Evolutionary conservation across 2,329 filamentous ascomycete genomes (phyloP), one percentile per base, ranked within the genome.

Genomic region (Diaporthe sp.): DNA sequence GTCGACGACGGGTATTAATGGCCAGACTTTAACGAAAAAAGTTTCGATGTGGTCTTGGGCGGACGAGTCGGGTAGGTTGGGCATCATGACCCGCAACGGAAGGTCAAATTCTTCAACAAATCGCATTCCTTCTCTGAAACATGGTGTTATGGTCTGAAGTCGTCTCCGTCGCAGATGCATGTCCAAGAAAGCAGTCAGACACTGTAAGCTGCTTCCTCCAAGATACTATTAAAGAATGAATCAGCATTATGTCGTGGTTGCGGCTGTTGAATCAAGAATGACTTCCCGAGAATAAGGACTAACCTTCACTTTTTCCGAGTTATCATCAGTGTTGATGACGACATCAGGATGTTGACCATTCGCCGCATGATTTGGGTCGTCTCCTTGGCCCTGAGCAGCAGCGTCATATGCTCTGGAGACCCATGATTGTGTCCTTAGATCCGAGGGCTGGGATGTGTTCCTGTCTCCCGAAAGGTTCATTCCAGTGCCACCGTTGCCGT

Each of bases 171-270:
- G 58, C 15, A 80, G 78, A 73, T 79, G 76, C 19, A 81, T 67
- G 37, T 81, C 80, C 53, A 80, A 77, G 49, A 81, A 81, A 51
- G 72, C 73, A 42, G 75, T 78, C 4, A 81, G 72, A 15, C 79
- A 79, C 67, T 81, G 79, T 1, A 81, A 37, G 37, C 79, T 81
- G 60, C 78, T 79, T 34, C 76, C 79, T 15, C 78, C 78, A 67
- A 79, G 75, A 61, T 77, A 78, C 76, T 78, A 78, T 75, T 77
- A 28, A 73, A 17, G 5, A 1, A 17, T 37, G 5, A 2, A n/a
- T 67, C 12, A 67, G 28, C 17, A 49, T n/a, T 19, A 3, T 67
- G 28, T 28, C 53, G 25, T 55, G 15, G 17, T 55, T 15, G 5
- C 25, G 2, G 13, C 17, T 15, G 28, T 25, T 28, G 1, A 49